Conservation (phyloP, 116 monocot species). For the Zostera marina region DNA sequence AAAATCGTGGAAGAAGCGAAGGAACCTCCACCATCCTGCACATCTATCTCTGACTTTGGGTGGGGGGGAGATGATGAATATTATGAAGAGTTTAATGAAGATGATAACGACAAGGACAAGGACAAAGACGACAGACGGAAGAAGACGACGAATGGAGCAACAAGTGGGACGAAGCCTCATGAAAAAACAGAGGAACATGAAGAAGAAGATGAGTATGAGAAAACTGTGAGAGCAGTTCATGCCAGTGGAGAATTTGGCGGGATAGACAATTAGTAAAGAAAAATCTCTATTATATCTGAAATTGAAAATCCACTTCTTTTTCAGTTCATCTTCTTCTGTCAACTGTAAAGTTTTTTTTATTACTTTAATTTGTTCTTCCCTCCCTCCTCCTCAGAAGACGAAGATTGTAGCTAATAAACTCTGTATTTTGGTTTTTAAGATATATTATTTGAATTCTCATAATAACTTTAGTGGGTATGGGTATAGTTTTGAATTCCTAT, state of each 20-base stretch:
- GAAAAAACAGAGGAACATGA: constrained; percentile 7
- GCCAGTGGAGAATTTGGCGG: constrained; percentile 57
- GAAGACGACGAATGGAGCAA: constrained; percentile 2
- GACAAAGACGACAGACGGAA: constrained; percentile 7
- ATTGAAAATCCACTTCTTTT: neutral
- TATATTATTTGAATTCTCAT: no score
- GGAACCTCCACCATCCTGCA: constrained; percentile 21
- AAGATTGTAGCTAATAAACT: no score
- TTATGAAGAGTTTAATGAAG: constrained; percentile 15
- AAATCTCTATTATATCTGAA: neutral
- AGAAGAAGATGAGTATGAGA: constrained; percentile 43
- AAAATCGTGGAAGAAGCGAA: constrained; percentile 55
- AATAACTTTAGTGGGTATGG: no score
- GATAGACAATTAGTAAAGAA: constrained; percentile 13
- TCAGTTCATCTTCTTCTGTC: no score
- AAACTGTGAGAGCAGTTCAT: constrained; percentile 51
- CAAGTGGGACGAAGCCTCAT: constrained; percentile 5
- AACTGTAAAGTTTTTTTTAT: no score
- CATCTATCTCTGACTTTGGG: constrained; percentile 30
- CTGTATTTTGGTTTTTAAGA: no score
- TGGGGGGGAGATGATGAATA: constrained; percentile 43
- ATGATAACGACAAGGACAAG: constrained; percentile 11
- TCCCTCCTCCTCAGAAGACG: no score
- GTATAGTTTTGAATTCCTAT: no score
- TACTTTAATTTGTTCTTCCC: no score